These are phyloP conservation scores for Cercophora sp. DNA, from an alignment of 495 filamentous ascomycete genomes.

Conservation along the genomic window DNA sequence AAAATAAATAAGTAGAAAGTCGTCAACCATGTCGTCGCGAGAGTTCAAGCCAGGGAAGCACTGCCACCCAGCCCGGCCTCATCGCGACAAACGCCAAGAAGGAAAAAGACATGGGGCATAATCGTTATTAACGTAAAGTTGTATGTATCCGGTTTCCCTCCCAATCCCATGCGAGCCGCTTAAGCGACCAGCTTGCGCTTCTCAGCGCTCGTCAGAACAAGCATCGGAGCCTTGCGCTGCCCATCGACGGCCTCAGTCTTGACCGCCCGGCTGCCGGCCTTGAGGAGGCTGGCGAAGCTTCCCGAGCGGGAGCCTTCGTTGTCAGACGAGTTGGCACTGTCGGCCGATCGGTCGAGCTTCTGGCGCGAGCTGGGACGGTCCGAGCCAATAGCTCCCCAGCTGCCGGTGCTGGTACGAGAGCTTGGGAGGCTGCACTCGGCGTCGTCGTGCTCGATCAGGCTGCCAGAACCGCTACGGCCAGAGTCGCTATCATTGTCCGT, in stretches of 20 bases:
- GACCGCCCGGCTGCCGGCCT: constrained; percentile 44
- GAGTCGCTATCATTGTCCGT: constrained; percentile 80
- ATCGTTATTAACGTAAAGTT: constrained; percentile 37
- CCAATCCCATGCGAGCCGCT: background rate
- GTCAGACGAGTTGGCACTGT: constrained; percentile 56
- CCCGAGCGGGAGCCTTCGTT: constrained; percentile 31
- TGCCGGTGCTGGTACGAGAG: constrained; percentile 67
- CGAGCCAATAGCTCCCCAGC: constrained; percentile 75
- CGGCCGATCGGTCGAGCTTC: constrained; percentile 56
- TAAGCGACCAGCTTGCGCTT: constrained; percentile 64
- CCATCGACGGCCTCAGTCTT: constrained; percentile 50
- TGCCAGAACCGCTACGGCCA: constrained; percentile 72
- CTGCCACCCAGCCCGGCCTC: constrained; percentile 17
- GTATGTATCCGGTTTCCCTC: constrained; percentile 14
- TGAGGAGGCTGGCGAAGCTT: constrained; percentile 57
- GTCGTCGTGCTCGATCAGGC: constrained; percentile 65
- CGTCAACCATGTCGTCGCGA: constrained; percentile 18
- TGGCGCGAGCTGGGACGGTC: constrained; percentile 60
- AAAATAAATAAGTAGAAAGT: constrained; percentile 18
- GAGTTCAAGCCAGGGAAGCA: constrained; percentile 9
- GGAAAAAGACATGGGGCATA: constrained; percentile 28
- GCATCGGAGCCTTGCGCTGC: constrained; percentile 75
- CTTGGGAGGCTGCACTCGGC: constrained; percentile 66
- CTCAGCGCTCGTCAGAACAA: constrained; percentile 83
- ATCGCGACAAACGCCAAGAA: constrained; percentile 14